Conservation (phyloP, 176 grass and related monocot genomes). For the Secale cereale region DNA sequence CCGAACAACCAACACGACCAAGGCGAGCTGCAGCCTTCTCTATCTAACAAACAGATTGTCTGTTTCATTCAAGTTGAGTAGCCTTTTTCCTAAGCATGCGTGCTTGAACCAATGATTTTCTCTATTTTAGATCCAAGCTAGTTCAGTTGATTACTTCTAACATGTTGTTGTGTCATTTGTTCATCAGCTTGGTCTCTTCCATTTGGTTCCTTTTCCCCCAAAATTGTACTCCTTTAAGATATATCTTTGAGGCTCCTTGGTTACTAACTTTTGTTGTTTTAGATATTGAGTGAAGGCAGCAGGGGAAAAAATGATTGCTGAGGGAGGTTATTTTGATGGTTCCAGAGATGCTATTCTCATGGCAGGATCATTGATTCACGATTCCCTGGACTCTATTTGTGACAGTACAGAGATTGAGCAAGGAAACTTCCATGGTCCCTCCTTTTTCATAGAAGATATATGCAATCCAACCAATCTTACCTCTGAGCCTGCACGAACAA, state of each 20-base stretch:
- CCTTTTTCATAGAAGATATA: conserved; percentile 52
- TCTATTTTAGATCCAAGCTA: conserved; percentile 20
- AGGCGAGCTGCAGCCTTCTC: conserved; percentile 31
- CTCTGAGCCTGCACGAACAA: conserved; percentile 34
- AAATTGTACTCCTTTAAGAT: conserved; percentile 26
- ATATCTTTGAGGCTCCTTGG: background rate
- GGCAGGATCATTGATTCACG: conserved; percentile 46
- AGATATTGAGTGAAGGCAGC: conserved; percentile 22
- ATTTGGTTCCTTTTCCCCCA: conserved; percentile 4
- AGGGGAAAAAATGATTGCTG: conserved; percentile 49
- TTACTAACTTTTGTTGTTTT: background rate
- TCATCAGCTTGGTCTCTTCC: conserved; percentile 15
- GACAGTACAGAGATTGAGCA: conserved; percentile 21
- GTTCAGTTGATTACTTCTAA: background rate
- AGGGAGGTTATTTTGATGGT: conserved; percentile 49
- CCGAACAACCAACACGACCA: conserved; percentile 36
- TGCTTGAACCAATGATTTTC: background rate
- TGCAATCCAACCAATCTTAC: conserved; percentile 35
- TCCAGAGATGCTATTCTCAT: conserved; percentile 47
- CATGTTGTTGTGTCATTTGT: conserved; percentile 17
- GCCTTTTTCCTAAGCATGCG: conserved; percentile 14
- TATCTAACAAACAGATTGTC: conserved; percentile 21
- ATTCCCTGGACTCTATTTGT: conserved; percentile 44
- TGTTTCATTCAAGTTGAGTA: conserved; percentile 41
- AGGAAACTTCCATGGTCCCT: conserved; percentile 33